A percentile compares a stretch with the other conserved stretches of the same genome.
Conservation (phyloP, 176 grass and related monocot genomes). For the Raddia distichophylla region DNA sequence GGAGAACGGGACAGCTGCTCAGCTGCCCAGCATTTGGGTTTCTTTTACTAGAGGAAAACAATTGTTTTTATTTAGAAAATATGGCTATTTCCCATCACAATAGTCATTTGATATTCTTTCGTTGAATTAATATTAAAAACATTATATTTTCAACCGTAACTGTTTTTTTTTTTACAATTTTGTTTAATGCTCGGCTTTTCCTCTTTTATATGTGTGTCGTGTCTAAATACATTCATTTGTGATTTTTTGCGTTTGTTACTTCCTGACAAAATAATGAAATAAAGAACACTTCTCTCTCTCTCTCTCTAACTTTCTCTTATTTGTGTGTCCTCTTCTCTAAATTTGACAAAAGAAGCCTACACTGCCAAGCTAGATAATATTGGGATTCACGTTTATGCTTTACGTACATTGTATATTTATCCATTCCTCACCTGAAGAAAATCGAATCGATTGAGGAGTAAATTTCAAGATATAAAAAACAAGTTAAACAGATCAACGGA, state of each 20-base stretch:
- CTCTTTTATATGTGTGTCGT: too few species aligned
- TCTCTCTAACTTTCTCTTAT: not conserved
- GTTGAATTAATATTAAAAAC: not conserved
- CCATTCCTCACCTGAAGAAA: not conserved
- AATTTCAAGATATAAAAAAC: not conserved
- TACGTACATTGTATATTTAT: too few species aligned
- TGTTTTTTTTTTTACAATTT: not conserved
- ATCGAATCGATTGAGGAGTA: not conserved
- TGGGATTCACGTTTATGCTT: not conserved
- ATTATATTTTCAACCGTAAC: not conserved
- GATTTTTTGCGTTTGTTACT: too few species aligned
- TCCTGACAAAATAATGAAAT: too few species aligned
- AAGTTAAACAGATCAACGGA: not conserved
- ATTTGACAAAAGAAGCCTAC: not conserved
- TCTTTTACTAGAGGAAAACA: too few species aligned
- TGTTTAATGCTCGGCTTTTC: not conserved
- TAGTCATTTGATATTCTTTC: not conserved
- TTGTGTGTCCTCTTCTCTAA: not conserved
- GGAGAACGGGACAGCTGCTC: not conserved
- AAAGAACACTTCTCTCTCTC: not conserved
- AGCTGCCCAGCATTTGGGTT: not conserved
- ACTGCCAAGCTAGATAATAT: slow-evolving; percentile 4
- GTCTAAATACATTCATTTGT: too few species aligned
- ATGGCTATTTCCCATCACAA: not conserved
- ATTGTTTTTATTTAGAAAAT: not conserved